These are phyloP conservation scores for Boletus fagicola DNA, from an alignment of 768 basidiomycete species.

Conservation along the genomic window DNA sequence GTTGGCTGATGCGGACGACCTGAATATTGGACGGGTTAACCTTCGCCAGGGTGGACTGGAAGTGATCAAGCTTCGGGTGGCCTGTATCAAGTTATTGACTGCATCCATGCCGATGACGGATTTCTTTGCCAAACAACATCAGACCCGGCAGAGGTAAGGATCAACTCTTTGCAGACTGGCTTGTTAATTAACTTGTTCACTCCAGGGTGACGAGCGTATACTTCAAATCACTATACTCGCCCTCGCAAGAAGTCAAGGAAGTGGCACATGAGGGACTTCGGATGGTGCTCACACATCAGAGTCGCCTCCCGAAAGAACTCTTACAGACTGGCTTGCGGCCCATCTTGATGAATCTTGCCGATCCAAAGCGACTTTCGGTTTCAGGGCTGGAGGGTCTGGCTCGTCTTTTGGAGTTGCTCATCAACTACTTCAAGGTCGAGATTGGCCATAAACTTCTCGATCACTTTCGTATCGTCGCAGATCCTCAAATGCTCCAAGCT, in stretches of 20 bases:
- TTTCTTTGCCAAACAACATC: constrained; percentile 82
- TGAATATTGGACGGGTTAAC: constrained; percentile 71
- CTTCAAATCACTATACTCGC: constrained; percentile 97
- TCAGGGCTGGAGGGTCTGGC: constrained; percentile 92
- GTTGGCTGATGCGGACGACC: constrained; percentile 92
- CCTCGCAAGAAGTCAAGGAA: constrained; percentile 87
- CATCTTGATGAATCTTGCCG: constrained; percentile 96
- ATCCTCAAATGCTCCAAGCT: constrained; percentile 77
- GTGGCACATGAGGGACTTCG: constrained; percentile 92
- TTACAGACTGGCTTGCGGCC: constrained; percentile 94
- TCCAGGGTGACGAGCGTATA: constrained; percentile 89
- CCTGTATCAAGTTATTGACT: constrained; percentile 89
- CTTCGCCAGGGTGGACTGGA: constrained; percentile 77
- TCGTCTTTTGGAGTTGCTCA: constrained; percentile 87
- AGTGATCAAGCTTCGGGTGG: constrained; percentile 86
- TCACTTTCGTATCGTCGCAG: constrained; percentile 91
- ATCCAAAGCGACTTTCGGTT: constrained; percentile 90
- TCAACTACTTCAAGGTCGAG: constrained; percentile 99
- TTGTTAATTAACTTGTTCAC: constrained; percentile 6
- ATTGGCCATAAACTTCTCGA: constrained; percentile 97
- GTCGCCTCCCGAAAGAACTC: constrained; percentile 90
- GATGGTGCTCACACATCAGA: constrained; percentile 86
- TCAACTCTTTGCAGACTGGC: not conserved
- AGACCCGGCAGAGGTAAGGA: constrained; percentile 78
- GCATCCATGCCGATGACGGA: constrained; percentile 95